Base-by-base conservation (phyloP, 768 basidiomycete genomes). In the Auriscalpium vulgare region DNA sequence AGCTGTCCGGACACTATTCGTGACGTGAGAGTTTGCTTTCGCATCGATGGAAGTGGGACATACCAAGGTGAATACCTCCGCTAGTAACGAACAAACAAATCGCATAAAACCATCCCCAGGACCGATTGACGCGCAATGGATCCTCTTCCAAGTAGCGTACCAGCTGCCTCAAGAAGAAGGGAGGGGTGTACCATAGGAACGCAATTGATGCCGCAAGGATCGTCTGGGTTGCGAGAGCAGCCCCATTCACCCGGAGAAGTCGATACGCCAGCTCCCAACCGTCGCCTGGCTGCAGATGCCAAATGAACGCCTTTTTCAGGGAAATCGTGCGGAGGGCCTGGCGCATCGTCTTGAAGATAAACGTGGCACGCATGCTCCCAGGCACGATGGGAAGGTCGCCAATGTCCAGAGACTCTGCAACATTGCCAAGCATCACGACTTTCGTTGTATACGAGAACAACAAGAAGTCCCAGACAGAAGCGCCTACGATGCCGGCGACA, bases 381-480 rank as follows among this genome's bases (percentile, higher is more conserved):
- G 88, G 81, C 9, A 94, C 79, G 53, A 95, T 83, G 6, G 93
- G 94, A 35, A 97, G 74, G 66, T 97, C 92, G 57, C 84, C 91
- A 19, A 92, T 90, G 61, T 95, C 89, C 47, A 95, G 78, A 56
- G 80, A 85, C 55, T 80, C 77, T 1, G 86, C 76, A 2, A 75
- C 76, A 69, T 91, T 83, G 2, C 91, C 93, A 44, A 93, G 82
- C 80, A 84, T 83, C 54, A 95, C 82, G 13, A 97, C 89, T 58
- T 87, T 84, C 1, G 91, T 94, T 38, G 88, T 91, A 67, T 92
- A 94, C 14, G 83, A 83, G 69, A 97, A 97, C n/a, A 93, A 70
- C 6, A 97, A 69, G 51, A 74, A 71, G 55, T 79, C 80, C 75
- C 78, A 81, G 1, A 78, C 72, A 5, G 84, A 85, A 21, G 82